Evolutionary conservation across 1,139 yeast genomes (phyloP), one percentile per base, ranked within the genome.

Genomic region (Debaryomycetaceae sp.): DNA sequence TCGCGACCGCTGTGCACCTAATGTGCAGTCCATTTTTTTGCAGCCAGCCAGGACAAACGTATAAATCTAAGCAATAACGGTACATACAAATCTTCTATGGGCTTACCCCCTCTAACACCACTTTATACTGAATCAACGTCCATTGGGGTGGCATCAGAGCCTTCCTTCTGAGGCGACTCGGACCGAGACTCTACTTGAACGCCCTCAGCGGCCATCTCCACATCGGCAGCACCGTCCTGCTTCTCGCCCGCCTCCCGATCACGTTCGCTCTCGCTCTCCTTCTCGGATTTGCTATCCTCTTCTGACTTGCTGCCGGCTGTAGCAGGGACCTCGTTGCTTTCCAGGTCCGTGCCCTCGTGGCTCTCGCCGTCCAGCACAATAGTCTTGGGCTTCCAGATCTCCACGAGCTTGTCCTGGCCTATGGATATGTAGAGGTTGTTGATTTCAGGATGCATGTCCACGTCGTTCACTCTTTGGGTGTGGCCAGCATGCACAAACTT

Each of bases 401-500:
- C 77, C 27, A 71, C 46, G 35, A 72, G 54, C 27, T 56, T 58
- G 40, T 72, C 78, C 41, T 69, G 74, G 1, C 73, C 76, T 33
- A 67, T 65, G 28, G 68, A 60, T 5, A 64, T 62, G 28, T 56
- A 52, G 12, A 70, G 44, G 28, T 59, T 55, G 23, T 49, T 51
- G 26, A 72, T 47, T 21, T 29, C 40, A 3, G 77, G 75, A 42
- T 70, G 76, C 37, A 70, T 54, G 32, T 60, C 71, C 18, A 67
- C 53, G 34, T 65, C 74, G 40, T 68, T 62, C 27, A 72, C 55
- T 38, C 72, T 55, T 30, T 62, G 63, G 5, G 75, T 68, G 47
- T 72, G 77, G 13, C 78, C 78, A 12, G 75, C 77, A 48, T 73
- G 77, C 34, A 71, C 61, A 49, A 69, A 72, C 23, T 44, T 55